These are phyloP conservation scores for Penicillium subrubescens DNA, from an alignment of 495 filamentous ascomycete genomes.

Conservation along the genomic window DNA sequence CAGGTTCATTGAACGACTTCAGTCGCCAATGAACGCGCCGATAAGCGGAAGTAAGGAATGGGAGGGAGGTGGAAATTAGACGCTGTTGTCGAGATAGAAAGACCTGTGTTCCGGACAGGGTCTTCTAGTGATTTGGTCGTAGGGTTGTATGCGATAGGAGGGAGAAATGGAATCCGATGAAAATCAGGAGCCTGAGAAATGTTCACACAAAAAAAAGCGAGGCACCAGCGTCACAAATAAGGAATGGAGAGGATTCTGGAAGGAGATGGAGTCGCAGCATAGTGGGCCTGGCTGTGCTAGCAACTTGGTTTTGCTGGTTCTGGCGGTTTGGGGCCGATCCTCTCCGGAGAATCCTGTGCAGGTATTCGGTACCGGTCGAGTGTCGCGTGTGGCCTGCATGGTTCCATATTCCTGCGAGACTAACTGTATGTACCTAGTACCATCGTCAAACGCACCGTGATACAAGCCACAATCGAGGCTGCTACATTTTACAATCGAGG, in stretches of 20 bases:
- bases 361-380: conserved; percentile 13
- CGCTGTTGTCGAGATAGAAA: not conserved
- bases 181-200: conserved; percentile 9
- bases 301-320: not conserved
- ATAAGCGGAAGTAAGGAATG: conserved; percentile 15
- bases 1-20: conserved; percentile 68
- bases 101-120: conserved; percentile 9
- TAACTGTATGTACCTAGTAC: not conserved
- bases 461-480: not conserved
- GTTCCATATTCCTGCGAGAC: not conserved
- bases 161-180: conserved; percentile 3
- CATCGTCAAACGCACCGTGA: not conserved
- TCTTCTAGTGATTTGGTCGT: not conserved
- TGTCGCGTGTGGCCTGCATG: not conserved
- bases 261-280: conserved; percentile 32
- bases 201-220: conserved; percentile 11
- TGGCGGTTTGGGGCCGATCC: conserved; percentile 28
- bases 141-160: not conserved
- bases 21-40: conserved; percentile 63
- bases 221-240: conserved; percentile 1
- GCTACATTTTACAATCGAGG: not conserved
- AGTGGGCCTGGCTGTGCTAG: conserved; percentile 16
- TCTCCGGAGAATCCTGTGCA: conserved; percentile 32
- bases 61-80: not conserved
- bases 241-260: conserved; percentile 25